phyloP scores from a whole-genome alignment of 257 asterid species.

The Fraxinus americana region DNA sequence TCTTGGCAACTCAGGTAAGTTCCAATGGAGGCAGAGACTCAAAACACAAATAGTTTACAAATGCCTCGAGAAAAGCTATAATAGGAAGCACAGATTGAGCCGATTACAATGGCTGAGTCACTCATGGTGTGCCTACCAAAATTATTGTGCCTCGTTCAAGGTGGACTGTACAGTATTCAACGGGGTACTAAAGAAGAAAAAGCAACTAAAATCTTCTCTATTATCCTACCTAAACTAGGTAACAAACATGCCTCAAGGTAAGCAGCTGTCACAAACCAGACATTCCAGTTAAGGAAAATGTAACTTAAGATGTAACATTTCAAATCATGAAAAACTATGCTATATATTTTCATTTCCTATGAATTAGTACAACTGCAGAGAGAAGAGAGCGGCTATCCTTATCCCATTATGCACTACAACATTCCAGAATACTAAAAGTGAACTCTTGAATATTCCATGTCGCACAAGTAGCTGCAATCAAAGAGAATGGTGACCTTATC shows the following conservation, averaged over 20 bases:
- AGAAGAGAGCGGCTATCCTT: constrained; percentile 24
- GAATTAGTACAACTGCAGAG: constrained; percentile 33
- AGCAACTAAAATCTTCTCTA: not conserved
- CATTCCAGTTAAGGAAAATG: constrained; percentile 35
- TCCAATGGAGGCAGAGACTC: constrained; percentile 37
- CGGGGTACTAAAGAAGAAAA: not conserved
- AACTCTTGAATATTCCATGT: constrained; percentile 32
- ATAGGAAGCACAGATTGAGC: not conserved
- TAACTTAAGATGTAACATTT: constrained; percentile 31
- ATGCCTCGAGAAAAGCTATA: constrained; percentile 23
- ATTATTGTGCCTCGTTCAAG: constrained; percentile 36
- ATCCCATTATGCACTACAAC: constrained; percentile 27
- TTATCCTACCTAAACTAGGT: constrained; percentile 1
- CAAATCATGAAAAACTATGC: constrained; percentile 32
- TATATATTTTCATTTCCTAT: constrained; percentile 35
- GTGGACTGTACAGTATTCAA: constrained; percentile 10
- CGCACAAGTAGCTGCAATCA: constrained; percentile 40
- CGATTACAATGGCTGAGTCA: constrained; percentile 18
- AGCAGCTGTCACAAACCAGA: constrained; percentile 41
- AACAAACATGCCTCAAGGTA: not conserved
- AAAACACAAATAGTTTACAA: constrained; percentile 33
- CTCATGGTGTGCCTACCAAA: constrained; percentile 36
- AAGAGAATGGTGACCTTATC: constrained; percentile 22
- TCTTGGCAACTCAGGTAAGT: constrained; percentile 34
- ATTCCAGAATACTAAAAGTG: constrained; percentile 32